phyloP scores from a whole-genome alignment of 2,329 filamentous ascomycete species.

The Penicillium oxalicum region DNA sequence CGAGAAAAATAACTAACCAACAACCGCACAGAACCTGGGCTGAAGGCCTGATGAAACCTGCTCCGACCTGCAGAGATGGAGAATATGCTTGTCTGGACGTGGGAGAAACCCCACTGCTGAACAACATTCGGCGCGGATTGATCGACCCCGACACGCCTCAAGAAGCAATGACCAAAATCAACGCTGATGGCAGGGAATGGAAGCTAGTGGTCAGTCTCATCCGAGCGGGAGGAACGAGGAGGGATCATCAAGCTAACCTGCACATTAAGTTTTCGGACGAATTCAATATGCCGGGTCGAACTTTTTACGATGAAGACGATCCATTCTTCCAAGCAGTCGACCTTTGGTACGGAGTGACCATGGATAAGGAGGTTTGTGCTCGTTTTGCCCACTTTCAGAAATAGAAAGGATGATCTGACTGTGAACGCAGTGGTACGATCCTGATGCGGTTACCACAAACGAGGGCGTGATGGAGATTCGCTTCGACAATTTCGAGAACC shows the following conservation, averaged over 20 bases:
- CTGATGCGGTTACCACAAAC: conserved; percentile 58
- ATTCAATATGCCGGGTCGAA: conserved; percentile 61
- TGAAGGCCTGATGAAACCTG: conserved; percentile 36
- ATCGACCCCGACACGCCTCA: conserved; percentile 64
- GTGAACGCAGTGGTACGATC: conserved; percentile 59
- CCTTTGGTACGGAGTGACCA: conserved; percentile 66
- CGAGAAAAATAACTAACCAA: neutral
- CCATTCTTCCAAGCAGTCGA: conserved; percentile 63
- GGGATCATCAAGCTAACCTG: conserved; percentile 2
- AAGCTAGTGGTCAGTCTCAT: conserved; percentile 51
- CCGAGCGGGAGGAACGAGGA: conserved; percentile 13
- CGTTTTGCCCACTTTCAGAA: neutral
- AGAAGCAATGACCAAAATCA: conserved; percentile 51
- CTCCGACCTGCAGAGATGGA: conserved; percentile 27
- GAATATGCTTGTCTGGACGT: conserved; percentile 47
- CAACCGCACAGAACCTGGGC: conserved; percentile 50
- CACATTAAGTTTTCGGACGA: conserved; percentile 59
- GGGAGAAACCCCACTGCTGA: conserved; percentile 47
- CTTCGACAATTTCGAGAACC: conserved; percentile 61
- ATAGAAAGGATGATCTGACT: conserved; percentile 4
- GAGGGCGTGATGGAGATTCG: conserved; percentile 58
- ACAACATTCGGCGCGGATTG: conserved; percentile 55
- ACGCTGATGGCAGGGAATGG: conserved; percentile 55
- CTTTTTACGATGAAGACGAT: conserved; percentile 66
- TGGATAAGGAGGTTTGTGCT: conserved; percentile 55